Conservation (phyloP, 192 early-diverging fungal species). For the Polychytrium aggregatum region DNA sequence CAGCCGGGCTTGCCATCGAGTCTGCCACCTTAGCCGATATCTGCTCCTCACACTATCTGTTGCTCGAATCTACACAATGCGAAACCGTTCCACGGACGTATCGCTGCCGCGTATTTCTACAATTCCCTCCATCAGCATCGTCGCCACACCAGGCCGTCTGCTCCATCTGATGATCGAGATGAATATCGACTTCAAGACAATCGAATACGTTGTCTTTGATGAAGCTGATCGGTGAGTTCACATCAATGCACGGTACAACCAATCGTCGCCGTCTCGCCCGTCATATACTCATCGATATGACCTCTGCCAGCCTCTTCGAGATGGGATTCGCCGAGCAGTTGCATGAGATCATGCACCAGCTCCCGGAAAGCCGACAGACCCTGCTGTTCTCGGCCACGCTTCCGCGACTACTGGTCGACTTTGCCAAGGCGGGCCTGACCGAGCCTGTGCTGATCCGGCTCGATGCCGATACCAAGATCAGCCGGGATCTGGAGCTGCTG, state of each 20-base stretch:
- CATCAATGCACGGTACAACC: background rate
- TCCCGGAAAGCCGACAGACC: constrained; percentile 81
- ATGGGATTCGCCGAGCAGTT: constrained; percentile 94
- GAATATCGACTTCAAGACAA: constrained; percentile 72
- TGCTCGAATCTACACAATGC: too few relatives aligned
- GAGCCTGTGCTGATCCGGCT: constrained; percentile 88
- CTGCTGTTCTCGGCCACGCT: constrained; percentile 93
- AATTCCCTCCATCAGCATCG: constrained; percentile 18
- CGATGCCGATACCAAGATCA: constrained; percentile 92
- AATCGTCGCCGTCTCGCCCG: background rate
- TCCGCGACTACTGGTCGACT: constrained; percentile 85
- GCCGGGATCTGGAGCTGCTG: constrained; percentile 87
- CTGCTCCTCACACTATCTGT: too few relatives aligned
- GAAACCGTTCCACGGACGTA: too few relatives aligned
- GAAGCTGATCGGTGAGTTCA: constrained; percentile 81
- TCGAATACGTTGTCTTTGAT: constrained; percentile 96
- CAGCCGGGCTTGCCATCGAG: too few relatives aligned
- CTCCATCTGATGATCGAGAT: constrained; percentile 68
- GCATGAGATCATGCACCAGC: constrained; percentile 74
- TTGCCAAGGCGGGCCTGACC: constrained; percentile 91
- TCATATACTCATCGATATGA: background rate
- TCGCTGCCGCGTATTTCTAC: too few relatives aligned
- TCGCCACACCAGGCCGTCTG: constrained; percentile 37
- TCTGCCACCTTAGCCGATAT: too few relatives aligned
- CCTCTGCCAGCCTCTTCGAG: constrained; percentile 65